Evolutionary conservation across 192 early-diverging fungal species (phyloP), one percentile per base, ranked within the genome.

Genomic region (Entomortierella chlamydospora): DNA sequence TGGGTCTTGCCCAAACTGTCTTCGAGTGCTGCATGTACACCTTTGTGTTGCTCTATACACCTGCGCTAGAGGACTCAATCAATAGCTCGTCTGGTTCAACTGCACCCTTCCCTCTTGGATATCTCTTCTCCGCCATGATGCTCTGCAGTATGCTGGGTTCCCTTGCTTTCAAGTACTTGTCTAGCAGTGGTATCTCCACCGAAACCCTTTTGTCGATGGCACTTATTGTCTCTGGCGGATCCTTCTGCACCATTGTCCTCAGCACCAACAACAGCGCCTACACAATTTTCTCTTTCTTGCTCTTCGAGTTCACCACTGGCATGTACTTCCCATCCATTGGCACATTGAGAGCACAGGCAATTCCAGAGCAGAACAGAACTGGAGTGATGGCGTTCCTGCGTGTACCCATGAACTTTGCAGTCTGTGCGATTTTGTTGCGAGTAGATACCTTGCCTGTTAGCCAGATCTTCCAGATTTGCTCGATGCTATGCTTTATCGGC

Each of bases 1-100:
- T 89, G 54, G 89, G 89, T 29, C 56, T 82, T n/a, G 87, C 86
- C 0, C 89, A 90, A 66, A 86, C 88, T 1, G 79, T 90, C 17
- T 90, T 89, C 73, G 89, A 90, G 64, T 84, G 82, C 55, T 85
- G 85, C 55, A 90, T 90, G 89, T 90, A 90, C 68, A 83, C 84
- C 4, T 90, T 90, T 68, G 89, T 90, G 26, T 57, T 90, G 7
- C 68, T 90, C 7, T 90, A 86, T 67, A 88, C 83, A 7, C 89
- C 89, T 25, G 83, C 86, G 4, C 55, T 90, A 25, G 89, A 89
- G 69, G 5, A 26, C 6, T 73, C 80, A 3, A 60, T 80, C 34
- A 67, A 67, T 23, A 71, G 30, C 41, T 69, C 43, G 42, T 26
- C 54, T 17, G 57, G 63, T 4, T 25, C 50, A 17, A 52, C 45